Percentiles rank a stretch among this genome's conserved stretches.
Conservation (phyloP, 805 yeast species). For the Saccharomycopsis sp. region DNA sequence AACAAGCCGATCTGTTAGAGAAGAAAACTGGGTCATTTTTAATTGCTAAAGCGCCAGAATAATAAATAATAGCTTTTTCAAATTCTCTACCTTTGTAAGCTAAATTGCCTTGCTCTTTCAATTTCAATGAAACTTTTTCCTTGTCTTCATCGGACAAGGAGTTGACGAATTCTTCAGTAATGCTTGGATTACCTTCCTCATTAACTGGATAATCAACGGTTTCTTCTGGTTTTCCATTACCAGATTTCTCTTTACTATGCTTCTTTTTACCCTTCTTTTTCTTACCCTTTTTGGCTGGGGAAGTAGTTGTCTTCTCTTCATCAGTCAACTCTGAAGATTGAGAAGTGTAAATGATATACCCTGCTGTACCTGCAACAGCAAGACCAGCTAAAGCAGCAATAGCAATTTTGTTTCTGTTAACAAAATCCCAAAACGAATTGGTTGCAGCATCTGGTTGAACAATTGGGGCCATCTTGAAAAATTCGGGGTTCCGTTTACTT, state of each 20-base stretch:
- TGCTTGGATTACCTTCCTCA: constrained; percentile 49
- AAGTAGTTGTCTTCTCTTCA: constrained; percentile 23
- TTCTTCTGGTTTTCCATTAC: constrained; percentile 27
- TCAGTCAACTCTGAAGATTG: constrained; percentile 20
- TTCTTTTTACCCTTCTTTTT: constrained; percentile 37
- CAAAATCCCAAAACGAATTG: constrained; percentile 27
- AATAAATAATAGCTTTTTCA: constrained; percentile 70
- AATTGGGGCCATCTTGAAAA: constrained; percentile 20
- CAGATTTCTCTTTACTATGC: constrained; percentile 21
- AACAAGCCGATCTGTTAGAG: constrained; percentile 95
- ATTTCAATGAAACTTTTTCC: constrained; percentile 59
- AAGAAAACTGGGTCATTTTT: constrained; percentile 82
- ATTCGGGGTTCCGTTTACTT: neutral
- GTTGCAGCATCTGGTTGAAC: constrained; percentile 12
- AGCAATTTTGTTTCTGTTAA: constrained; percentile 52
- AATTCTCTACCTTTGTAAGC: constrained; percentile 65
- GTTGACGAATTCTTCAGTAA: constrained; percentile 41
- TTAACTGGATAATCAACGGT: constrained; percentile 44
- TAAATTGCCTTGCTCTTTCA: constrained; percentile 87
- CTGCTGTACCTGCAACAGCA: constrained; percentile 56
- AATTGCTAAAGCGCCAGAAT: constrained; percentile 68
- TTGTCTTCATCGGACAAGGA: constrained; percentile 44
- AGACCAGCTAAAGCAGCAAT: constrained; percentile 58
- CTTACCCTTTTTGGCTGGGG: constrained; percentile 34
- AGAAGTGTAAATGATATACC: constrained; percentile 36